Percentiles rank a stretch among this genome's conserved stretches.
phyloP scores from a whole-genome alignment of 1,139 yeast species.

The Hemisphaericaspora subhashii region DNA sequence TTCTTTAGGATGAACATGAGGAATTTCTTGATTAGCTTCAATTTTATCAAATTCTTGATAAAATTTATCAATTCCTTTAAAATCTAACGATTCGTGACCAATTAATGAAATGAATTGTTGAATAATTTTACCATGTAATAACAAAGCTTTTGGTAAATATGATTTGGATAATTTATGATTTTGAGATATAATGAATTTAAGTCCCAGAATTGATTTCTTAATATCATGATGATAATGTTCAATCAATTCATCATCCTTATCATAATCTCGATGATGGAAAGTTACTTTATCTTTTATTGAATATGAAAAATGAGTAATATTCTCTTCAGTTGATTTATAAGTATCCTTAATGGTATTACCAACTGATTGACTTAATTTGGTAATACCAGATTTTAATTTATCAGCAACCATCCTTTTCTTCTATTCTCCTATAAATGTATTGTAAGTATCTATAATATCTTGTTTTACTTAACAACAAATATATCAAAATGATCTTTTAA shows the following conservation, averaged over 20 bases:
- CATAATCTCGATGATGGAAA: constrained; percentile 23
- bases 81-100: constrained; percentile 42
- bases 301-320: constrained; percentile 12
- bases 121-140: constrained; percentile 32
- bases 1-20: constrained; percentile 44
- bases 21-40: constrained; percentile 32
- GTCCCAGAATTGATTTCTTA: constrained; percentile 40
- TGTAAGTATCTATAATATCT: too few species aligned
- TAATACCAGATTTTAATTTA: constrained; percentile 11
- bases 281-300: constrained; percentile 16
- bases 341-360: constrained; percentile 15
- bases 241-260: constrained; percentile 44
- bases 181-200: constrained; percentile 41
- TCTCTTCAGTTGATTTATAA: constrained; percentile 12
- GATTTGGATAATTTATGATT: constrained; percentile 30
- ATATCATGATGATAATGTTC: constrained; percentile 46
- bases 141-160: constrained; percentile 39
- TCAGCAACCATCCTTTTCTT: constrained; percentile 18
- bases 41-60: constrained; percentile 35
- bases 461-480: too few species aligned
- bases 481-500: too few species aligned
- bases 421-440: too few species aligned
- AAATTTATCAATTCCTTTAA: constrained; percentile 43
- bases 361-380: constrained; percentile 9
- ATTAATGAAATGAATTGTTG: constrained; percentile 33